Base-by-base conservation (phyloP, 352 stramenopile species). In the Nothophytophthora sp. region DNA sequence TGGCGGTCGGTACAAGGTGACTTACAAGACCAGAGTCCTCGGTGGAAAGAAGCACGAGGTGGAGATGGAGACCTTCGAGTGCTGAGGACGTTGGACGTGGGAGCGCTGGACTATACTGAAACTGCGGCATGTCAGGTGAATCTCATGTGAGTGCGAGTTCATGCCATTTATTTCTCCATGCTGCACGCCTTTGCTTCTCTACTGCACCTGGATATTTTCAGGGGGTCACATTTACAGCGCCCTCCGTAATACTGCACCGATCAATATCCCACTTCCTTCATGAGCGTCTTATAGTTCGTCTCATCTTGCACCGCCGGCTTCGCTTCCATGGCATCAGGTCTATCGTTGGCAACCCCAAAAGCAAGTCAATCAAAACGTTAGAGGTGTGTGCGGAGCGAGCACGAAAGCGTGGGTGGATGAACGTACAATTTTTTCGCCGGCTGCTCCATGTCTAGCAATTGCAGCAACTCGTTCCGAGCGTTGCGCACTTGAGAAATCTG, bases 221-320 rank as follows among this genome's bases (percentile, higher is more conserved):
- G n/a, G n/a, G n/a, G n/a, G n/a, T n/a, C n/a, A n/a, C n/a, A n/a
- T n/a, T n/a, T n/a, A n/a, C n/a, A n/a, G n/a, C n/a, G n/a, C n/a
- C n/a, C n/a, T n/a, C n/a, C n/a, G 24, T 9, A 24, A 40, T 33
- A 40, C 40, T 29, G 9, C n/a, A n/a, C 19, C 41, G 40, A 36
- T 47, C 77, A 91, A 66, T 90, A 91, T 3, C 77, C 77, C 62
- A 85, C 81, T 62, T 91, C 80, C 43, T 90, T 87, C 27, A 92
- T 79, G 11, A 92, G 65, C 4, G 67, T 63, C n/a, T 85, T 59
- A 55, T 92, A 92, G 38, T 64, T 57, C 36, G 27, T 22, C 7
- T 58, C 30, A 37, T 56, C 43, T 30, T 62, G 47, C 29, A 24
- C 25, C 23, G 35, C 35, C 29, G 19, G 16, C 22, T 32, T 29